phyloP scores from a whole-genome alignment of 108 stramenopile species.

The Conticribra weissflogii region DNA sequence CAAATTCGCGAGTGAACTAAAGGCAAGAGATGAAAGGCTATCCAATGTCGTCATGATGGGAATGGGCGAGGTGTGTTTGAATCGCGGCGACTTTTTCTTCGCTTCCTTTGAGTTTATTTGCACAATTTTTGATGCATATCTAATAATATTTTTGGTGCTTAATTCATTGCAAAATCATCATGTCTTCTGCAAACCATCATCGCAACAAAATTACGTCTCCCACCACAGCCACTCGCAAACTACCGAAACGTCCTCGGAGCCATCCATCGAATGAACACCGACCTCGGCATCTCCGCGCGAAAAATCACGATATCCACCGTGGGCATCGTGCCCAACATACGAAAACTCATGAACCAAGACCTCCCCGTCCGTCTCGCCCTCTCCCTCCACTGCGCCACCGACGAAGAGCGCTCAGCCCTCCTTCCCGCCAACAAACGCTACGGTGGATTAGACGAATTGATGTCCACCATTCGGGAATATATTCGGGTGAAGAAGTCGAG shows the following conservation, averaged over 20 bases:
- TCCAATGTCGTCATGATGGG: slow-evolving; percentile 98
- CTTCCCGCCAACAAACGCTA: slow-evolving; percentile 92
- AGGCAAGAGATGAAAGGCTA: slow-evolving; percentile 64
- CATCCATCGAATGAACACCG: slow-evolving; percentile 81
- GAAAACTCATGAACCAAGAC: slow-evolving; percentile 61
- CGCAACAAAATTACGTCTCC: not conserved
- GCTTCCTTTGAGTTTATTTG: no score
- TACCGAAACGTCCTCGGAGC: slow-evolving; percentile 91
- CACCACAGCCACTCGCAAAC: slow-evolving; percentile 78
- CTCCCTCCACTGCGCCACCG: slow-evolving; percentile 89
- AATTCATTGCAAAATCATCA: no score
- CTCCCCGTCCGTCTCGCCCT: slow-evolving; percentile 88
- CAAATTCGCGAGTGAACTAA: slow-evolving; percentile 69
- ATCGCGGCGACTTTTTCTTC: no score
- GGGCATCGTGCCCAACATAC: slow-evolving; percentile 85
- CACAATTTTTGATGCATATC: no score
- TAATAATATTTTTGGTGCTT: no score
- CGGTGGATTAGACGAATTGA: slow-evolving; percentile 86
- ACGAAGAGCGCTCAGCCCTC: slow-evolving; percentile 85
- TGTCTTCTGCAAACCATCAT: no score
- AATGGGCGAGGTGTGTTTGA: slow-evolving; percentile 73
- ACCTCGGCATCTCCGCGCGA: slow-evolving; percentile 93
- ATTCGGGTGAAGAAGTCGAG: slow-evolving; percentile 73
- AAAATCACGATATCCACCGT: slow-evolving; percentile 95
- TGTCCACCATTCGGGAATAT: slow-evolving; percentile 83